Conservation (phyloP, 257 asterid species). For the Verbena officinalis region DNA sequence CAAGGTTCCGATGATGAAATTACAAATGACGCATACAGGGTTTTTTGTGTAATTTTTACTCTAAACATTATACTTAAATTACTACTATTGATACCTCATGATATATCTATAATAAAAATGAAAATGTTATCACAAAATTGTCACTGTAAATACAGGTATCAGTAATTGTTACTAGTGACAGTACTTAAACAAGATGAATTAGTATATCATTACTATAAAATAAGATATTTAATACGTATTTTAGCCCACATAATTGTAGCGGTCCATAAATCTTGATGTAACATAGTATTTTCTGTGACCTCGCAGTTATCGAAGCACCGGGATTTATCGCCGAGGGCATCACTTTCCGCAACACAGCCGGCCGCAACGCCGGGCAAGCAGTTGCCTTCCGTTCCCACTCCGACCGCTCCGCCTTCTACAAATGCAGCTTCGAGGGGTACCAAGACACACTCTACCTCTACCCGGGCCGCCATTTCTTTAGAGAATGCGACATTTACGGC, state of each 20-base stretch:
- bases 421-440: slow-evolving; percentile 66
- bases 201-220: neutral
- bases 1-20: too few relatives aligned
- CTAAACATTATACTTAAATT: too few relatives aligned
- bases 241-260: too few relatives aligned
- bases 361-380: slow-evolving; percentile 60
- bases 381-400: slow-evolving; percentile 67
- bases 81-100: too few relatives aligned
- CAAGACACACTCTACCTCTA: slow-evolving; percentile 66
- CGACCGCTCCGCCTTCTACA: slow-evolving; percentile 52
- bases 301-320: slow-evolving; percentile 48
- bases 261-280: too few relatives aligned
- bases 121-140: too few relatives aligned
- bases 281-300: too few relatives aligned
- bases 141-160: too few relatives aligned
- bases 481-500: slow-evolving; percentile 53
- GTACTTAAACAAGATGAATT: neutral
- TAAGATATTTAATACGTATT: neutral
- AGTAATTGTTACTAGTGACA: too few relatives aligned
- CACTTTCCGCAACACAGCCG: slow-evolving; percentile 70
- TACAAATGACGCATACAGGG: too few relatives aligned
- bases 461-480: slow-evolving; percentile 58
- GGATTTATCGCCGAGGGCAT: slow-evolving; percentile 62
- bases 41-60: too few relatives aligned
- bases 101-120: too few relatives aligned